Evolutionary conservation across 306 rosid genomes (phyloP).

Genomic region (Castanea sativa): DNA sequence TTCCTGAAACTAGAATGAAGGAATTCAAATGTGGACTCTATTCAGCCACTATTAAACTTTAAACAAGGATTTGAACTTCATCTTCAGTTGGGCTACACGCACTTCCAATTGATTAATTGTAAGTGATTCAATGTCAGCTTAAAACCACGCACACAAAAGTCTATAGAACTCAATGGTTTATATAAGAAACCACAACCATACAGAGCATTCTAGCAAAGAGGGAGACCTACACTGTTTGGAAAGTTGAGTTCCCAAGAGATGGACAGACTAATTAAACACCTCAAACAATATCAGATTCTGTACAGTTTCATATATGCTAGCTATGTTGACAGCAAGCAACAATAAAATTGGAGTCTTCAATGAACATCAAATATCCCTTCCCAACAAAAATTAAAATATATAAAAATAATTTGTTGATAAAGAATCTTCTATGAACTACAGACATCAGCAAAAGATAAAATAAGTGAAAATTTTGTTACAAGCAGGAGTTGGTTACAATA

Average conservation of each 20-base stretch:
- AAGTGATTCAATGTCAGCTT: neutral
- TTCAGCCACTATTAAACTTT: neutral
- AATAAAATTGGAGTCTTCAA: neutral
- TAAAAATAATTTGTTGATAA: neutral
- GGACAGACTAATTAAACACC: neutral
- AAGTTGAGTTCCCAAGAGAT: neutral
- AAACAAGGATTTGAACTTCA: neutral
- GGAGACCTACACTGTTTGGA: neutral
- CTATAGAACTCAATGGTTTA: neutral
- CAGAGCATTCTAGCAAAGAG: too few relatives aligned
- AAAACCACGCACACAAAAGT: neutral
- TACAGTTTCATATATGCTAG: neutral
- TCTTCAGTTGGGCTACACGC: neutral
- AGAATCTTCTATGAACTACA: neutral
- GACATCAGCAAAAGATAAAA: neutral
- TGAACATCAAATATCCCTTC: too few relatives aligned
- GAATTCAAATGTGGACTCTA: constrained; percentile 8
- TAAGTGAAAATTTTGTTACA: neutral
- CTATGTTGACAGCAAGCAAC: neutral
- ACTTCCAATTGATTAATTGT: neutral
- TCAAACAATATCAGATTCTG: neutral
- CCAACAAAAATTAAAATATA: neutral
- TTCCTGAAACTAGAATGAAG: neutral
- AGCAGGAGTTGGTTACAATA: too few relatives aligned
- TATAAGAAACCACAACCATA: neutral